Evolutionary conservation across 345 rosid genomes (phyloP), one percentile per base, ranked within the genome.

Genomic region (Clarkia xantiana): DNA sequence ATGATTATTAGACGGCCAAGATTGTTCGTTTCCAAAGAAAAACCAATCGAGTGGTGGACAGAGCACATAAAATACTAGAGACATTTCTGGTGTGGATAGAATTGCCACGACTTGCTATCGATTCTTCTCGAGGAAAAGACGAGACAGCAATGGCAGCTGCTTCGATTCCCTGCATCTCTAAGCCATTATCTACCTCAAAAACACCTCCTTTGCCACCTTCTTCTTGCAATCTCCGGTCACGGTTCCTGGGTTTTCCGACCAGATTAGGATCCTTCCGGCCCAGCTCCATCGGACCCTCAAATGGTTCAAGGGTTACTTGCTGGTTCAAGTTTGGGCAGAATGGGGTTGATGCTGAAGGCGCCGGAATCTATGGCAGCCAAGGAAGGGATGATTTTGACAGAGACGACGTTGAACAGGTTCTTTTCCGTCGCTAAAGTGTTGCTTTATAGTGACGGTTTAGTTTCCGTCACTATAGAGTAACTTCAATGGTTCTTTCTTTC

Each of bases 371-470:
- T 68, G 94, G 95, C 6, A 82, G 95, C 62, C 97, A 90, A 39
- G 51, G 72, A 11, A 75, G 97, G 18, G 95, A 81, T 55, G 97
- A 90, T 61, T 90, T 86, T 55, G 94, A 86, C 54, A 77, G 80
- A 74, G 97, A 90, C 66, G 95, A 90, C 52, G 94, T 90, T n/a
- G 97, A 90, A 60, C 95, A 90, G 97, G 97, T 89, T 45, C 14
- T 58, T 47, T 10, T 0, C 13, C 25, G 0, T 2, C 39, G 39
- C 29, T 38, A 17, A 38, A 18, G 12, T 34, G 25, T 3, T 16
- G 0, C 11, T 15, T 10, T 25, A n/a, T 10, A 29, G 36, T 10
- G 36, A 29, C 22, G 19, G 41, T 13, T 41, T 40, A 29, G 3
- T 8, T n/a, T 41, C 22, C 20, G 36, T 29, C 9, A 29, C 36